These are phyloP conservation scores for Euphorbia celastroides DNA, from an alignment of 441 rosid genomes.

Conservation along the genomic window DNA sequence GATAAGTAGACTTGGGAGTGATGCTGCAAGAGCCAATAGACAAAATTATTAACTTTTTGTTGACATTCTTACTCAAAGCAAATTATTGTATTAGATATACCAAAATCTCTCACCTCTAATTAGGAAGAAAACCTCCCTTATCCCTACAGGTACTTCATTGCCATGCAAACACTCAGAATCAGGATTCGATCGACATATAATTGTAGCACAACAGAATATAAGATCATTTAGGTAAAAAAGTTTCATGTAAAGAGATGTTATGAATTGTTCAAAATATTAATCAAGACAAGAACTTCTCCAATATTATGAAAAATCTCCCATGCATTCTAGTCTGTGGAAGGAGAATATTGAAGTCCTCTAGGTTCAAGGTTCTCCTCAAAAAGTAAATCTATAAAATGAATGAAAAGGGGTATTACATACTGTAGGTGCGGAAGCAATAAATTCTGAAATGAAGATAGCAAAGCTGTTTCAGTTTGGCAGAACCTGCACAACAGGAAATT, in stretches of 20 bases:
- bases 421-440: neutral
- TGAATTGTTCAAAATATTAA: neutral
- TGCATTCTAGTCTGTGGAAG: neutral
- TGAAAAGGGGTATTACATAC: no score
- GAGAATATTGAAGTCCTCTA: neutral
- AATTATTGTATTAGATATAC: neutral
- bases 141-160: neutral
- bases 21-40: neutral
- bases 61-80: neutral
- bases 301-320: neutral
- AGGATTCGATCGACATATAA: neutral
- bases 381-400: neutral
- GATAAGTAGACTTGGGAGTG: neutral
- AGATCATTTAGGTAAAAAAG: neutral
- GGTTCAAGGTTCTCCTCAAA: neutral
- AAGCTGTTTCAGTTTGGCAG: neutral
- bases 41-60: neutral
- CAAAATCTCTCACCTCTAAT: slow-evolving; percentile 1
- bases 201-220: neutral
- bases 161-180: neutral
- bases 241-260: neutral
- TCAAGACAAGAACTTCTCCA: neutral
- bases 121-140: neutral
- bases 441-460: neutral
- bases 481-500: neutral